Evolutionary conservation across 768 basidiomycete genomes (phyloP), one percentile per base, ranked within the genome.

Genomic region (Asterophora lycoperdoides): DNA sequence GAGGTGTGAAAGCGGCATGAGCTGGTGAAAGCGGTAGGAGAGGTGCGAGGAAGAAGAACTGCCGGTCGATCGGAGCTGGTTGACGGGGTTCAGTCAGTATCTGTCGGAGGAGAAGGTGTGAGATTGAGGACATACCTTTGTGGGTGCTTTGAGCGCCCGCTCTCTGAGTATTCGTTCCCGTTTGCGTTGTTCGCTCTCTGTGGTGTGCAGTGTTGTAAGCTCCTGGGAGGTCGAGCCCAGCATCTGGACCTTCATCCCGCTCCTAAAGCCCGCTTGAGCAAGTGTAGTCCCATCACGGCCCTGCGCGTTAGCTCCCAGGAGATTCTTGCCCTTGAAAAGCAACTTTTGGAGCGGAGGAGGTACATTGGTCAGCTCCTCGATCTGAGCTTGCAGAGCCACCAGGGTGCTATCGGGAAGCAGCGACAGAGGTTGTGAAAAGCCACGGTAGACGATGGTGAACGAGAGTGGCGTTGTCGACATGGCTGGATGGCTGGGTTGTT

Each of bases 271-370:
- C 0, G 58, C 78, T 64, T 60, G 59, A 3, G 10, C 64, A 56
- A 70, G 57, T 23, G 59, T 72, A 40, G 49, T 66, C 19, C 56
- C 61, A 32, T 62, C 56, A 34, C 58, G 54, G 14, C 63, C 40
- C 14, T 64, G 29, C 0, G 62, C 48, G 44, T 68, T 76, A 6
- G 41, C 30, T 33, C 40, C 44, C 17, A 56, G 14, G 9, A 64
- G 47, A 43, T 69, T 75, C 71, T 84, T 89, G 29, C 87, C 85
- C 60, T 81, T 86, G 68, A 76, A 84, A 8, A 89, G 62, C 35
- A 89, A 69, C 58, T 90, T 91, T 68, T 90, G 87, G 34, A 82
- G 66, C 3, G 72, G 61, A 3, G 79, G 73, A 0, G 86, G 84
- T 9, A 89, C 82, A 19, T 73, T 71, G 1, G 86, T 89, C 23